Percentiles rank a stretch among this genome's conserved stretches.
Evolutionary conservation across 2,329 filamentous ascomycete genomes (phyloP).

Genomic region (Trichoderma pleuroti): DNA sequence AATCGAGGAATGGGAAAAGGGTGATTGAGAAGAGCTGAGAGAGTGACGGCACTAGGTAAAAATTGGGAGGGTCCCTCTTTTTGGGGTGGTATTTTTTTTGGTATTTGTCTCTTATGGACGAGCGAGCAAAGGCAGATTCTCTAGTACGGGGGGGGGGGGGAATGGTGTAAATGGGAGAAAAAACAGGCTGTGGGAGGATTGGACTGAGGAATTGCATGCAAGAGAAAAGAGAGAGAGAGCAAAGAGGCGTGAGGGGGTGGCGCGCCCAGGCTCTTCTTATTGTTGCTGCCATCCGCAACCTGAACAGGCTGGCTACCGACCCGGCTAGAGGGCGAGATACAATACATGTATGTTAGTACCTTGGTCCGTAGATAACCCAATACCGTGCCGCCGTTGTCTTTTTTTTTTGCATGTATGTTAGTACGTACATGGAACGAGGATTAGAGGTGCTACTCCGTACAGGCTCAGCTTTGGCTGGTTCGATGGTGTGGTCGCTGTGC

Average conservation of each 20-base stretch:
- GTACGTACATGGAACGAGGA: no score
- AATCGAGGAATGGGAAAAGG: not conserved
- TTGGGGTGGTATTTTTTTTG: not conserved
- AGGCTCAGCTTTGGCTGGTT: not conserved
- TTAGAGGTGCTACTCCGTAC: no score
- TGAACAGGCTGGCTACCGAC: not conserved
- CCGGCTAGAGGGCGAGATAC: no score
- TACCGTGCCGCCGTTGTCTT: no score
- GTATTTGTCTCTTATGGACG: not conserved
- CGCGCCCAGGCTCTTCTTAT: constrained; percentile 15
- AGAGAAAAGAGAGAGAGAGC: not conserved
- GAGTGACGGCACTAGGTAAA: not conserved
- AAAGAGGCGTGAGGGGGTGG: constrained; percentile 15
- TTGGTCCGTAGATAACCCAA: no score
- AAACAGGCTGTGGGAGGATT: not conserved
- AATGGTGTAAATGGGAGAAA: not conserved
- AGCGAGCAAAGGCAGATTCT: no score
- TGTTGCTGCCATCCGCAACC: not conserved
- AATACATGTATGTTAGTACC: no score
- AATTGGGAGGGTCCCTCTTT: not conserved
- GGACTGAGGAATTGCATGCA: not conserved
- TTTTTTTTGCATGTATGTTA: no score
- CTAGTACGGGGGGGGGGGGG: no score
- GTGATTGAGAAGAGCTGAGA: not conserved
- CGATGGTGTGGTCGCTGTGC: constrained; percentile 6